Evolutionary conservation across 2,329 filamentous ascomycete genomes (phyloP), one percentile per base, ranked within the genome.

Genomic region (Coleophoma crateriformis): DNA sequence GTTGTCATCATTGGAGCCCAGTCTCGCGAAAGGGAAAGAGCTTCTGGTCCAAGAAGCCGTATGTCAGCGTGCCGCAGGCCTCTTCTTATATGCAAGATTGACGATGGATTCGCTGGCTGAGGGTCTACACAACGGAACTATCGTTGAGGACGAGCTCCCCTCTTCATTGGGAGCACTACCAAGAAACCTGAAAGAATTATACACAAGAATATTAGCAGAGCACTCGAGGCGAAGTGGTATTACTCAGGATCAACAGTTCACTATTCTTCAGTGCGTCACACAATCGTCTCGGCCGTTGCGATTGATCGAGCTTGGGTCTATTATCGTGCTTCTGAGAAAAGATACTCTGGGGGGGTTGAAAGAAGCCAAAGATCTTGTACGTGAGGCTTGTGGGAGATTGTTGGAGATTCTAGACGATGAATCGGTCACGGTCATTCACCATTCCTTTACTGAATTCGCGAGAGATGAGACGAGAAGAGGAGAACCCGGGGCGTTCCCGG

Each of bases 391-490:
- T 51, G 71, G 71, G 1, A 64, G 69, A 8, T 53, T 76, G 32
- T 51, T 76, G 1, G 71, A 76, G 50, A 59, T 74, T 17, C 58
- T 71, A 2, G 68, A 71, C 15, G 71, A 76, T 45, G 72, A 73
- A 47, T 70, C 68, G 0, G 51, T 75, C 10, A 64, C 66, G 15
- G 65, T 75, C 6, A 68, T 76, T 6, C 73, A 76, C 51, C 73
- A 76, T 47, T 75, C 72, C 1, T 69, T 76, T 37, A 75, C 72
- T 3, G 73, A 76, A 47, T 76, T 71, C 50, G 54, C 19, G 19
- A 19, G 19, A 3, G 19, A 19, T 19, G 19, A 19, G 3, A 19
- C 19, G 3, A 19, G 19, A 19, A 19, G 19, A 19, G 19, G 19
- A 19, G 19, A 19, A 19, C 19, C 19, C 2, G 19, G 19, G 19